Evolutionary conservation across 2,329 filamentous ascomycete genomes (phyloP), one percentile per base, ranked within the genome.

Genomic region (Venturia carpophila): DNA sequence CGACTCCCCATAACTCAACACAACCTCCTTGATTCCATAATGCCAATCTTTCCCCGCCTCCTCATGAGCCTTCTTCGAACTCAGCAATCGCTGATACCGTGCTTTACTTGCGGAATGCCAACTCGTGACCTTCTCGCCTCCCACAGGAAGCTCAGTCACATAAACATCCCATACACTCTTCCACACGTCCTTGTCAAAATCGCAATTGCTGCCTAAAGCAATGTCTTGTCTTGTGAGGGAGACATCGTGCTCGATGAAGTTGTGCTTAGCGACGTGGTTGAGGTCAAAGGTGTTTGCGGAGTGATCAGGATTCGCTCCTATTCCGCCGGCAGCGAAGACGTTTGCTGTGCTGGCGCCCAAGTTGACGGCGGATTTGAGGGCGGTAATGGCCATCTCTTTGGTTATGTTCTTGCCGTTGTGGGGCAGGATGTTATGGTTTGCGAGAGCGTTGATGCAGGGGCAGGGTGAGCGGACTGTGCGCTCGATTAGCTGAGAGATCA

Each of bases 341-440:
- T 17, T 52, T 15, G 64, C 64, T 15, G 43, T 63, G 30, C 10
- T 34, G 15, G 41, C 13, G 47, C 42, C 64, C 17, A 68, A 21
- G 21, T 68, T 65, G 19, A 67, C 30, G 49, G 52, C 52, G 2
- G 37, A 17, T 15, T 21, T 43, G 21, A 68, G 41, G 37, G 63
- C 66, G 17, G 37, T 55, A 24, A 67, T 45, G 19, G 62, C 58
- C 63, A 61, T 56, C 6, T 62, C 60, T 45, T 62, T 64, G 1
- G 63, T 67, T 41, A 68, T 67, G 30, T 41, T 21, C 56, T 66
- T 67, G 58, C 67, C 67, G 43, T 67, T 37, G 43, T 64, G 67
- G 30, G 66, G 66, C 5, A 68, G 55, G 34, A 67, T 65, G 34
- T 34, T 11, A 61, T 68, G 67, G 37, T 68, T 68, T n/a, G 67